Base-by-base conservation (phyloP, 805 yeast genomes). In the Schwanniomyces vanrijiae region DNA sequence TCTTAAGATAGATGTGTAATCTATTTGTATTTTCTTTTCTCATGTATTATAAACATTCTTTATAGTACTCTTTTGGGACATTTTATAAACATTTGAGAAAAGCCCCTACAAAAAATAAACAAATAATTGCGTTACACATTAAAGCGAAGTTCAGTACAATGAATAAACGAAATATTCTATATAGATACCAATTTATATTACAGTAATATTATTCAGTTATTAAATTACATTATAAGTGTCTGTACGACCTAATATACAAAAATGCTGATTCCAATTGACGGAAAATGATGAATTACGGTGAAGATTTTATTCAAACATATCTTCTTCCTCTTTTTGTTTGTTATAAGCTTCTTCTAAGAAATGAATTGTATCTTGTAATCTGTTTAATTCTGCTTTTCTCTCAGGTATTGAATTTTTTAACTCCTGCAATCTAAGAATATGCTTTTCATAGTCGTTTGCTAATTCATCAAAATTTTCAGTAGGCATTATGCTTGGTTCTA, bases 401-500 rank as follows among this genome's bases (percentile, higher is more conserved):
- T 57, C 61, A 4, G 81, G 80, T 3, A 76, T 54, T 2, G 55
- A 50, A 14, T 50, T 56, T 50, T 72, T 73, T 45, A 75, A 51
- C n/a, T 59, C 65, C 25, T 57, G 56, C 29, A 77, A 54, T 44
- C 60, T 57, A 7, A 50, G 43, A 9, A 76, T 46, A 45, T 62
- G 59, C 5, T 55, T 47, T 50, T 61, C 64, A 48, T 68, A 68
- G 38, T 64, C 67, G 2, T 49, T 42, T 11, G 52, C 43, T 7
- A 65, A 48, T 31, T 53, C 60, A 4, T 55, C 61, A 10, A 55
- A 42, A 25, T 40, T 38, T 24, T 33, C 58, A n/a, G 45, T 28
- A 8, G 21, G 10, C 9, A 28, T 52, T 10, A 40, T 44, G 3
- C 33, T 54, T 3, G 44, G 49, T 5, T 51, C 61, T 0, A 41